Percentiles rank a stretch among this genome's conserved stretches.
phyloP scores from a whole-genome alignment of 2,329 filamentous ascomycete species.

The Ceratocystis smalleyi region DNA sequence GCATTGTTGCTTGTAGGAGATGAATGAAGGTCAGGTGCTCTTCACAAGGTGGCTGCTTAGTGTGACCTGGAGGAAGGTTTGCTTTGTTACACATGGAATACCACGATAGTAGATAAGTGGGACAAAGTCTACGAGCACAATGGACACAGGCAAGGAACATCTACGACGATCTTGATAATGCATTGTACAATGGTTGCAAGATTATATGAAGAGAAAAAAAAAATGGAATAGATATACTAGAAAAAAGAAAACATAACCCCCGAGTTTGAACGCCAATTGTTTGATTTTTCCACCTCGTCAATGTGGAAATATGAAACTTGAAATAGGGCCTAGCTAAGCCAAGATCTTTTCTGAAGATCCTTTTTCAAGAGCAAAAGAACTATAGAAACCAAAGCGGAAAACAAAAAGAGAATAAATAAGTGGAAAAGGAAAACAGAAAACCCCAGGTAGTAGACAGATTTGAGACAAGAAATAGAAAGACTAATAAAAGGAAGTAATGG shows the following conservation, averaged over 20 bases:
- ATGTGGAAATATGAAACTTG: slow-evolving; percentile 2
- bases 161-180: no score
- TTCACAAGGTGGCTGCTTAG: neutral
- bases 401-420: neutral
- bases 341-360: slow-evolving; percentile 2
- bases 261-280: slow-evolving; percentile 2
- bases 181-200: neutral
- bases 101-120: neutral
- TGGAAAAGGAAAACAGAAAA: neutral
- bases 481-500: slow-evolving; percentile 8
- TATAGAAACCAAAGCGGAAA: neutral
- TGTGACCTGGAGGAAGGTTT: neutral
- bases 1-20: no score
- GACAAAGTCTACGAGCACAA: neutral
- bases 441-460: neutral
- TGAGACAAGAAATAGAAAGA: slow-evolving; percentile 3
- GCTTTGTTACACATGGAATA: neutral
- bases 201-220: neutral
- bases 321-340: neutral
- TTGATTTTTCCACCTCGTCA: neutral
- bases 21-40: no score
- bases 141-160: neutral
- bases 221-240: neutral
- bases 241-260: neutral
- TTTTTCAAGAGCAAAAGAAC: neutral